These are phyloP conservation scores for Trypanosoma brucei DNA, from an alignment of 208 protist genomes.

Conservation along the genomic window DNA sequence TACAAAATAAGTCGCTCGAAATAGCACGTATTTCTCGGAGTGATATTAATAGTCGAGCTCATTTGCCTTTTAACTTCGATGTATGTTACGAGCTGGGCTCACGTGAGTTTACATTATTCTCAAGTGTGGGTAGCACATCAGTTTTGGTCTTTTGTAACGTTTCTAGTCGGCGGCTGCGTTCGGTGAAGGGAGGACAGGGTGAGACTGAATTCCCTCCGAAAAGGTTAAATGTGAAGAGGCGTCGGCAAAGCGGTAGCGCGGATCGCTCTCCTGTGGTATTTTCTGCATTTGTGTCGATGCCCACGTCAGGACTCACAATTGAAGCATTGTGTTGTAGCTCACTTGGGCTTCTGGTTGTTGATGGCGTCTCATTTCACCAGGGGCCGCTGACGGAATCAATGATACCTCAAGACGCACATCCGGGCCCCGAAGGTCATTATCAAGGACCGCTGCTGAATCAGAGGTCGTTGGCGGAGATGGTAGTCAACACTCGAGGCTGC, in stretches of 20 bases:
- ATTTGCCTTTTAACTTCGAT: slow-evolving; percentile 11
- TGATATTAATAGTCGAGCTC: too few species aligned
- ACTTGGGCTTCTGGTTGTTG: slow-evolving; percentile 40
- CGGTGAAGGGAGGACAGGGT: slow-evolving; percentile 5
- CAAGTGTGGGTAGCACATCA: slow-evolving; percentile 1
- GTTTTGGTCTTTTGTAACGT: slow-evolving; percentile 28
- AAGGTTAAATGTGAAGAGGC: slow-evolving; percentile 5
- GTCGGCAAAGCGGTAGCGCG: not conserved
- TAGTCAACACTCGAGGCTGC: slow-evolving; percentile 5
- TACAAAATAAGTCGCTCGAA: not conserved
- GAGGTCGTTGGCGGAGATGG: slow-evolving; percentile 25
- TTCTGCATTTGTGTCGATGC: slow-evolving; percentile 14
- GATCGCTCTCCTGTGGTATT: slow-evolving; percentile 17
- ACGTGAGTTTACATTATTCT: slow-evolving; percentile 16
- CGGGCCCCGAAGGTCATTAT: slow-evolving; percentile 28
- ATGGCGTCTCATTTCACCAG: slow-evolving; percentile 28
- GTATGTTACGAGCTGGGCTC: slow-evolving; percentile 16
- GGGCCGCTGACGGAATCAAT: not conserved
- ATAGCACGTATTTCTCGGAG: not conserved
- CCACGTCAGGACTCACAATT: slow-evolving; percentile 15
- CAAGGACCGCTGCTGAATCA: slow-evolving; percentile 48
- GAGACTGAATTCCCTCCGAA: not conserved
- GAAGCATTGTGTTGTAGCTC: slow-evolving; percentile 30
- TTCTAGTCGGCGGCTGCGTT: slow-evolving; percentile 11
- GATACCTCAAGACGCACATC: slow-evolving; percentile 17